phyloP scores from a whole-genome alignment of 2,329 filamentous ascomycete genomes.

The Penicillium sp. region DNA sequence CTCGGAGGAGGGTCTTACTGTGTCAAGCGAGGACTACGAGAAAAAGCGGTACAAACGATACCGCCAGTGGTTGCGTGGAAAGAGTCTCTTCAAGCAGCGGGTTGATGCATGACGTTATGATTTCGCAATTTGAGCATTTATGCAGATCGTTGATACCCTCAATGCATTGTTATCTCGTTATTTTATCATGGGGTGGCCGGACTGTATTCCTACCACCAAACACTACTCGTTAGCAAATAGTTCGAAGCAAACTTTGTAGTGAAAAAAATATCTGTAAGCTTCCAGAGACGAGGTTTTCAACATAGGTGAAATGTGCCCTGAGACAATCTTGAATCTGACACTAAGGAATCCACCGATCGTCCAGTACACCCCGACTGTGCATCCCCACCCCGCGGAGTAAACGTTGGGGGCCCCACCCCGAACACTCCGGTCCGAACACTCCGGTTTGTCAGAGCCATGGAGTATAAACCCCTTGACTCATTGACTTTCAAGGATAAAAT shows the following conservation, averaged over 20 bases:
- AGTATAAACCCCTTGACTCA: constrained; percentile 1
- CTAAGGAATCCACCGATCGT: too few relatives aligned
- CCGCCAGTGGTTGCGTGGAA: constrained; percentile 88
- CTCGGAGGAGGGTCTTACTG: constrained; percentile 80
- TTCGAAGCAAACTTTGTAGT: too few relatives aligned
- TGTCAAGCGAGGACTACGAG: constrained; percentile 78
- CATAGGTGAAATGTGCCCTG: too few relatives aligned
- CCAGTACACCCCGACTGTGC: neutral
- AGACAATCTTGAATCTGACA: too few relatives aligned
- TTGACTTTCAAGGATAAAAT: neutral
- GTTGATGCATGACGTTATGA: constrained; percentile 43
- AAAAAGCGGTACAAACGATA: constrained; percentile 99
- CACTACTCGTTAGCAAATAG: too few relatives aligned
- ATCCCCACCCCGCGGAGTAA: neutral
- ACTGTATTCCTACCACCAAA: too few relatives aligned
- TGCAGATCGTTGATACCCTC: constrained; percentile 23
- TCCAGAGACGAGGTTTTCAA: too few relatives aligned
- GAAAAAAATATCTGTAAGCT: too few relatives aligned
- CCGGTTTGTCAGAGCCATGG: neutral
- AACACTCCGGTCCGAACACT: constrained; percentile 11
- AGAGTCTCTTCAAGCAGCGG: constrained; percentile 93
- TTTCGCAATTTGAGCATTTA: neutral
- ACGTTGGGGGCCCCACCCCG: neutral
- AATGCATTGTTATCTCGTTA: neutral
- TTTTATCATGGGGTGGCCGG: neutral